Evolutionary conservation across 1,139 yeast genomes (phyloP), one percentile per base, ranked within the genome.

Genomic region (Suhomyces wounanorum): DNA sequence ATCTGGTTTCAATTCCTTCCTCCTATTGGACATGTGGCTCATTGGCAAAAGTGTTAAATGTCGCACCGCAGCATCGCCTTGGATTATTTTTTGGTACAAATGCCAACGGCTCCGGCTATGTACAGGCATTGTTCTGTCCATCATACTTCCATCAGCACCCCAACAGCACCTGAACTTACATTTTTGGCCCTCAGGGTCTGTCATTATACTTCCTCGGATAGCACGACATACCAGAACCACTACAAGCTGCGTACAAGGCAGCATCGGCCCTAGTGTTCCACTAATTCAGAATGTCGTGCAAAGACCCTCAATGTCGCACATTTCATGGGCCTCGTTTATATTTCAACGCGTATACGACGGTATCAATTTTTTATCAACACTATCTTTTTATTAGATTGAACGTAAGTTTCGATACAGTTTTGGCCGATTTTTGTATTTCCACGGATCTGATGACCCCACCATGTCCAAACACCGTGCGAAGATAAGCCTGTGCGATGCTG

Each of bases 321-420:
- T 25, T 6, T 7, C n/a, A 13, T 18, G 9, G 23, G 28, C 18
- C 33, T 40, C 42, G 42, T 40, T 25, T 40, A 40, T 40, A 40
- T 26, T 40, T 40, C 33, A 25, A 40, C 42, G 42, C 31, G 42
- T 40, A 25, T 40, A 40, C 42, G 42, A 40, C 33, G 14, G 28
- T 21, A 38, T 23, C 42, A 40, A 40, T 40, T 40, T 40, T 40
- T 40, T 40, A 40, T 40, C 42, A 25, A 38, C 41, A 28, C 42
- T 26, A 18, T 40, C 42, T 40, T 40, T 40, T 40, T 40, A 26
- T 40, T 26, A 14, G 21, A 26, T 13, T 25, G 23, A 26, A n/a
- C 18, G 42, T 40, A 40, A 40, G 38, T 30, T 16, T 36, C 26
- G 18, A 21, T 33, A n/a, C n/a, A 2, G 7, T 10, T 33, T 33